These are phyloP conservation scores for Apiospora rasikravindrae DNA, from an alignment of 2,329 filamentous ascomycete genomes.

Conservation along the genomic window DNA sequence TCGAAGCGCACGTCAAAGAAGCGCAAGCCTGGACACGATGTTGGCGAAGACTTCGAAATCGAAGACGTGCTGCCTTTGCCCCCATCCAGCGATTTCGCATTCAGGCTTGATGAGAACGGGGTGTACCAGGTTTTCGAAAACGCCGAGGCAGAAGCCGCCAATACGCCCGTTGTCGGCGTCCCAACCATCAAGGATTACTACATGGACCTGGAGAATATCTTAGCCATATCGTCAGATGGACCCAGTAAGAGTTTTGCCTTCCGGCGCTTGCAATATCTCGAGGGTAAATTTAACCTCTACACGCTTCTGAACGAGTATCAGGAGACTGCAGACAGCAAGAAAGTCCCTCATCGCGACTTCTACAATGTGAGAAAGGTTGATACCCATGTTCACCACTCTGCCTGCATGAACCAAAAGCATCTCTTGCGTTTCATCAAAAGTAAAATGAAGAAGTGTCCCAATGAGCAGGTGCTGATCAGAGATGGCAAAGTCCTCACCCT, in stretches of 20 bases:
- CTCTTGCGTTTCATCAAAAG: constrained; percentile 98
- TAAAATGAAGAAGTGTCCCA: constrained; percentile 98
- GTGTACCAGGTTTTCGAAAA: constrained; percentile 93
- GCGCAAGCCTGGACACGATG: constrained; percentile 86
- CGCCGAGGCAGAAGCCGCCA: constrained; percentile 62
- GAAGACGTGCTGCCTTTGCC: constrained; percentile 79
- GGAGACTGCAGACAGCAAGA: constrained; percentile 97
- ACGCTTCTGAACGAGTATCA: constrained; percentile 94
- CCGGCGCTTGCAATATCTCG: constrained; percentile 89
- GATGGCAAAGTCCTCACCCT: constrained; percentile 92
- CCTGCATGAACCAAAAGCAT: constrained; percentile 99
- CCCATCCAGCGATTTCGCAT: constrained; percentile 71
- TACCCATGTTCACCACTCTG: constrained; percentile 98
- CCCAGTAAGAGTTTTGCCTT: constrained; percentile 98
- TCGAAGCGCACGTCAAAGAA: constrained; percentile 59
- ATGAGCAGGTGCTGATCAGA: constrained; percentile 90
- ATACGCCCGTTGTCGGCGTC: constrained; percentile 78
- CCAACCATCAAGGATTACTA: constrained; percentile 95
- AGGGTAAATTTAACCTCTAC: constrained; percentile 97
- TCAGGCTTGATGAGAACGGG: constrained; percentile 79
- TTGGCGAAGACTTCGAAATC: constrained; percentile 91
- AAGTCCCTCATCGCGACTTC: constrained; percentile 96
- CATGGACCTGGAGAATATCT: constrained; percentile 86
- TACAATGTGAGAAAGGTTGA: constrained; percentile 99
- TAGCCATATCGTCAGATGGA: constrained; percentile 91